phyloP scores from a whole-genome alignment of 2,329 filamentous ascomycete genomes.

The Truncatella angustata region DNA sequence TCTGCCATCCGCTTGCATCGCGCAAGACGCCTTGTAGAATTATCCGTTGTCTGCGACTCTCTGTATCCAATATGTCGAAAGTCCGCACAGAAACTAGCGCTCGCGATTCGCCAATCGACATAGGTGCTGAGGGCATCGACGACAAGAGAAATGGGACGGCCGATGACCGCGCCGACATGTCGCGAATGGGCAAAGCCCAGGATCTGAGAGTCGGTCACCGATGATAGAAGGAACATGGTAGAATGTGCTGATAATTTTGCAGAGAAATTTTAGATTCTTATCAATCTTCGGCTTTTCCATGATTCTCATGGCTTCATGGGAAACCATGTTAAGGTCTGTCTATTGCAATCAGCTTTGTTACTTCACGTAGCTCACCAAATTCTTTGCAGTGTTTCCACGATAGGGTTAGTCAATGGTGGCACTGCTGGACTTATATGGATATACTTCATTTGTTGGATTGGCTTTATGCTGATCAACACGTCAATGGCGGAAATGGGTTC shows the following conservation, averaged over 20 bases:
- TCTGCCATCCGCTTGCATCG: no score
- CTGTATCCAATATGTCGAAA: no score
- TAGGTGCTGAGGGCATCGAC: slow-evolving; percentile 16
- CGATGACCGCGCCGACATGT: slow-evolving; percentile 42
- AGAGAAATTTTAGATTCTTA: slow-evolving; percentile 35
- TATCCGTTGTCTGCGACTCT: no score
- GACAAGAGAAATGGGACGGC: slow-evolving; percentile 26
- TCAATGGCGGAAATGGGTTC: slow-evolving; percentile 50
- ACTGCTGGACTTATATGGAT: slow-evolving; percentile 45
- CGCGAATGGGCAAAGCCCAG: slow-evolving; percentile 48
- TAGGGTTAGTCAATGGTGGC: slow-evolving; percentile 36
- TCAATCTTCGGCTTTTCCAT: slow-evolving; percentile 47
- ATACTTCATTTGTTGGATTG: slow-evolving; percentile 37
- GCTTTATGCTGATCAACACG: slow-evolving; percentile 35
- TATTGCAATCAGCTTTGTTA: neutral
- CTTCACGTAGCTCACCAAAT: neutral
- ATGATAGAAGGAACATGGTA: neutral
- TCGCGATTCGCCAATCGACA: neutral
- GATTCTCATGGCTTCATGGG: slow-evolving; percentile 45
- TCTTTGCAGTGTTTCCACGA: neutral
- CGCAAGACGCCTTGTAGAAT: no score
- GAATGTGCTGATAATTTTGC: neutral
- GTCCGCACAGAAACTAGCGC: no score
- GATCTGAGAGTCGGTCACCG: slow-evolving; percentile 21
- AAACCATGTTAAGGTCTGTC: slow-evolving; percentile 34